Evolutionary conservation across 257 asterid species (phyloP).

Genomic region (Fraxinus pennsylvanica): DNA sequence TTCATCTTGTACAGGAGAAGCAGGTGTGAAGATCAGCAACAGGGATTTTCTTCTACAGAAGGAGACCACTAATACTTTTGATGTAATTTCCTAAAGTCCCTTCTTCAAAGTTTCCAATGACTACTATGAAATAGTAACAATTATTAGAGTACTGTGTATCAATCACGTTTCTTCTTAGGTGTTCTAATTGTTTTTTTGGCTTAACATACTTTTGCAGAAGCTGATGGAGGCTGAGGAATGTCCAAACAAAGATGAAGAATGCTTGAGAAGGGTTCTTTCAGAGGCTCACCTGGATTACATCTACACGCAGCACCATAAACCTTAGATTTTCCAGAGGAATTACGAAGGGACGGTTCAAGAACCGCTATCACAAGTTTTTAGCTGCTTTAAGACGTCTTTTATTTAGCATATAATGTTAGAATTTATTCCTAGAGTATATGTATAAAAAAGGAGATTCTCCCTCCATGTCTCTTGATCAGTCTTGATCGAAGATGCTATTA

Average conservation of each 20-base stretch:
- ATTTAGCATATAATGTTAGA: not conserved
- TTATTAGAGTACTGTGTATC: not conserved
- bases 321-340: not conserved
- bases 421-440: not conserved
- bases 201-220: conserved; percentile 24
- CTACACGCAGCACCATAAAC: conserved; percentile 7
- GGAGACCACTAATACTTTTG: conserved; percentile 15
- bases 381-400: not conserved
- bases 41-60: conserved; percentile 15
- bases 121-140: not conserved
- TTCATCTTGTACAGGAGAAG: conserved; percentile 30
- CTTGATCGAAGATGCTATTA: not conserved
- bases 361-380: not conserved
- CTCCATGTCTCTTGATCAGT: not conserved
- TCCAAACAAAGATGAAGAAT: conserved; percentile 32
- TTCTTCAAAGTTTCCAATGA: not conserved
- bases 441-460: not conserved
- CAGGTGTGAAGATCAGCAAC: conserved; percentile 18
- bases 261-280: not conserved
- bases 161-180: not conserved
- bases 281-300: conserved; percentile 10
- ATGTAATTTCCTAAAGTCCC: conserved; percentile 26
- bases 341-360: not conserved
- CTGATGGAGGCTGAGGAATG: conserved; percentile 40
- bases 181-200: not conserved